Conservation (phyloP, 352 stramenopile species). For the Aphanomyces astaci region DNA sequence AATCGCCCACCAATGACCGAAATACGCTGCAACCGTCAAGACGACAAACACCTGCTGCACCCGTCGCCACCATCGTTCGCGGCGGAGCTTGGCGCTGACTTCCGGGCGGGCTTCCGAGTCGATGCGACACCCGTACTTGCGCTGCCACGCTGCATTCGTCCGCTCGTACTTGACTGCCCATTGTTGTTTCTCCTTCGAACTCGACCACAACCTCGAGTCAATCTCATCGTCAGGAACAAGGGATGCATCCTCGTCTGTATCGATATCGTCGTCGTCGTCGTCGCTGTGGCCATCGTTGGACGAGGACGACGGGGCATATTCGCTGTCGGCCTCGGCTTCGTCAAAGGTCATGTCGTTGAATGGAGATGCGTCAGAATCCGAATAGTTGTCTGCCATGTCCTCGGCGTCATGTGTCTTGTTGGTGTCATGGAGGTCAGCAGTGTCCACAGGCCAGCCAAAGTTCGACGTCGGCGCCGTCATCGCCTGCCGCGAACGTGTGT, state of each 20-base stretch:
- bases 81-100: background rate
- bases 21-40: background rate
- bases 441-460: background rate
- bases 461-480: background rate
- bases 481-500: background rate
- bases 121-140: conserved; percentile 20
- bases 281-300: background rate
- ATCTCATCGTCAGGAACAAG: background rate
- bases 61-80: conserved; percentile 1
- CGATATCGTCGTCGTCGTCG: conserved; percentile 4
- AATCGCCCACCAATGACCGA: conserved; percentile 4
- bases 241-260: background rate
- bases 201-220: background rate
- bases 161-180: conserved; percentile 6
- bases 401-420: background rate
- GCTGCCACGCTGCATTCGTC: background rate
- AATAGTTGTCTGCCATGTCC: background rate
- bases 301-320: background rate
- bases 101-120: conserved; percentile 18
- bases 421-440: background rate
- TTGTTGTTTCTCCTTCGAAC: background rate
- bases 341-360: conserved; percentile 2
- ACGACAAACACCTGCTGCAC: conserved; percentile 1
- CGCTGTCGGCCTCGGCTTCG: conserved; percentile 7
- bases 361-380: background rate